Conservation (phyloP, 2,329 filamentous ascomycete species). For the Keithomyces neogunnii region DNA sequence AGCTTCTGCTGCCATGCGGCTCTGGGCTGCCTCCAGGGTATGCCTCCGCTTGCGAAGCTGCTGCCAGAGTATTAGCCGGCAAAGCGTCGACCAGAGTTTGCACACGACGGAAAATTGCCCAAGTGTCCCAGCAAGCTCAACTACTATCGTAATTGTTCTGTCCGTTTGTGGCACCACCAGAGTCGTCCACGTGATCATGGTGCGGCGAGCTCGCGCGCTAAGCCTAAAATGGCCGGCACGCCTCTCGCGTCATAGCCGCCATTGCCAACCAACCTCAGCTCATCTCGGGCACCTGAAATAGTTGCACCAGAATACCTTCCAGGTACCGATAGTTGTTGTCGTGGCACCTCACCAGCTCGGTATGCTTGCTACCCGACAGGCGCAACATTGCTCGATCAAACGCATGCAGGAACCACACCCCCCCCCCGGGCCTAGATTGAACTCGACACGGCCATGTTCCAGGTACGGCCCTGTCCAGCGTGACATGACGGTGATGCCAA, state of each 20-base stretch:
- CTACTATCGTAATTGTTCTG: too few species aligned
- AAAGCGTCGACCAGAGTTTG: too few species aligned
- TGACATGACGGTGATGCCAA: too few species aligned
- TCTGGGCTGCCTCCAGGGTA: too few species aligned
- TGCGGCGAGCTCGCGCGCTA: not conserved
- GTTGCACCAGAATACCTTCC: too few species aligned
- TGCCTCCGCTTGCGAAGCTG: too few species aligned
- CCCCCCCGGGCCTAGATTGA: not conserved
- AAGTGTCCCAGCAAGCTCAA: too few species aligned
- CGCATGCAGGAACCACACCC: not conserved
- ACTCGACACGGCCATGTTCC: slow-evolving; percentile 11
- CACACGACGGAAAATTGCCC: too few species aligned
- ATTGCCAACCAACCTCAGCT: not conserved
- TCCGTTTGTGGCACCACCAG: too few species aligned
- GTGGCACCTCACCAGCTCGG: not conserved
- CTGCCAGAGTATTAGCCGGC: too few species aligned
- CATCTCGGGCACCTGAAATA: not conserved
- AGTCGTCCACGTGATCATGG: too few species aligned
- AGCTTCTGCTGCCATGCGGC: too few species aligned
- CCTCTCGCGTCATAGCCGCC: not conserved
- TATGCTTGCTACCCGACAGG: not conserved
- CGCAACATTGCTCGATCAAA: not conserved
- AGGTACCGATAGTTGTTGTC: not conserved
- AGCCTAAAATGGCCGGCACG: not conserved
- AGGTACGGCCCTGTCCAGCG: slow-evolving; percentile 2